Evolutionary conservation across 768 basidiomycete species (phyloP).

Genomic region (Phaeolepiota aurea): DNA sequence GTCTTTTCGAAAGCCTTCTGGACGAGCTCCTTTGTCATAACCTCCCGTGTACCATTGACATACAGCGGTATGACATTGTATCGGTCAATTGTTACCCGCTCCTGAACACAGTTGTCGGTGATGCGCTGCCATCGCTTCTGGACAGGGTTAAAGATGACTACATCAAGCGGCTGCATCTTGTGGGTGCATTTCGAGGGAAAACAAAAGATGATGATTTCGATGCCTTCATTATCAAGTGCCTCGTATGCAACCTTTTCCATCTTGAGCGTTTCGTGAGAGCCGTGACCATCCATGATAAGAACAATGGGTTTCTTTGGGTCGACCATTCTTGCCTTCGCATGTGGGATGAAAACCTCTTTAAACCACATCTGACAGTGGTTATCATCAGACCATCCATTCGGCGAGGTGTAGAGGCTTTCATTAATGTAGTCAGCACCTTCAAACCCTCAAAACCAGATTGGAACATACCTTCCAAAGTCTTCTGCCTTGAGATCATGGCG

Average conservation of each 20-base stretch:
- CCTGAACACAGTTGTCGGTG: conserved; percentile 1
- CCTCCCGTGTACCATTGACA: not conserved
- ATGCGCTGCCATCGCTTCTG: conserved; percentile 5
- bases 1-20: conserved; percentile 13
- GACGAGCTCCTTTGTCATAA: conserved; percentile 13
- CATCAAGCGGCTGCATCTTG: conserved; percentile 27
- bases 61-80: conserved; percentile 10
- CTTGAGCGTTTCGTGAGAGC: conserved; percentile 18
- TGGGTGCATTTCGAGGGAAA: conserved; percentile 27
- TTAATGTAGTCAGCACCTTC: too few species aligned
- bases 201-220: conserved; percentile 18
- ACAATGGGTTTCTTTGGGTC: conserved; percentile 19
- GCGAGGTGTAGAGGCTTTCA: too few species aligned
- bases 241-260: conserved; percentile 10
- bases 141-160: conserved; percentile 15
- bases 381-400: conserved; percentile 28
- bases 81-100: conserved; percentile 5
- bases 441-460: not conserved
- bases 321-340: too few species aligned
- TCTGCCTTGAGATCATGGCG: not conserved
- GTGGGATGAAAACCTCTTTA: conserved; percentile 17
- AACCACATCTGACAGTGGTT: conserved; percentile 19
- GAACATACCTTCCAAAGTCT: conserved; percentile 1
- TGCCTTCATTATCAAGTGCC: conserved; percentile 9
- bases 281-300: conserved; percentile 29